Evolutionary conservation across 805 yeast genomes (phyloP), one percentile per base, ranked within the genome.

Genomic region (Pichia thaimueangensis): DNA sequence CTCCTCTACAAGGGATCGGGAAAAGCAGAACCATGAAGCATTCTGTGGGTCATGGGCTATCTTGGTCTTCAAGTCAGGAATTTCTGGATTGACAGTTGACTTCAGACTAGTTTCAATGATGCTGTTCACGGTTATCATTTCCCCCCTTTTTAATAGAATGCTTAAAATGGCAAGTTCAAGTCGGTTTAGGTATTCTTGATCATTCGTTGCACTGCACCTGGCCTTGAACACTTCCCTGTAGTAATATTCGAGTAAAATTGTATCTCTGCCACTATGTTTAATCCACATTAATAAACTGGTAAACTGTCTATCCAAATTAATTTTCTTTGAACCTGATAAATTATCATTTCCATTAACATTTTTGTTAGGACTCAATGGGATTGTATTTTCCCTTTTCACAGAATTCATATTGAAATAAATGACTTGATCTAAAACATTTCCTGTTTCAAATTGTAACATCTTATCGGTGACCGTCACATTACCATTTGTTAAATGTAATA

Each of bases 141-240:
- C 57, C 43, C 57, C 49, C n/a, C 58, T 50, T 4, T 52, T 47
- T 50, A 59, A 46, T 24, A 55, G 47, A 1, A 55, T 50, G 6
- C 49, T 35, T 6, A 39, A 12, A 4, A 60, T 50, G 30, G 54
- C 49, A 35, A 47, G 57, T 7, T 55, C 30, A 4, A 58, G 28
- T 15, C 48, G 34, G 5, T 45, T 37, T 6, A 49, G 31, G 40
- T 42, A 41, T 5, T 74, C 74, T 81, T 84, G 74, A 34, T 73
- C 82, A 43, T 64, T 69, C 17, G 60, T 60, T n/a, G 58, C 53
- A 5, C 15, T 19, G 9, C 16, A 17, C 20, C 58, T 37, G 15
- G 49, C 27, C n/a, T 45, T 47, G 39, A 70, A 63, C 32, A 70
- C 57, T 24, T 72, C 58, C 43, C 64, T 66, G 55, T 70, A 74